These are phyloP conservation scores for Ganoderma meredithae DNA, from an alignment of 1,284 basidiomycete species.

Conservation along the genomic window DNA sequence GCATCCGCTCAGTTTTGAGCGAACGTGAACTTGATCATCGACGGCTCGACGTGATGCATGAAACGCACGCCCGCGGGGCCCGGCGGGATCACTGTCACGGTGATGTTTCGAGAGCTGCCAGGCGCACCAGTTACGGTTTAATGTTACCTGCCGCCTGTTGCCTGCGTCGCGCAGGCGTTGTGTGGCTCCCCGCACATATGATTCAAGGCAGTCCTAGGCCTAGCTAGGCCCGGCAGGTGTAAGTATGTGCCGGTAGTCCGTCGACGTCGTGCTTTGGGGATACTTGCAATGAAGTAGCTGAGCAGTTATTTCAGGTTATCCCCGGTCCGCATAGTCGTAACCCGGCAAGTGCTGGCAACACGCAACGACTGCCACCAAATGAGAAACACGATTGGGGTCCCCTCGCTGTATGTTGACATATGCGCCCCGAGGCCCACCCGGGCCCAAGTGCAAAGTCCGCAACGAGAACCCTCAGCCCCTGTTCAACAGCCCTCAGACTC, in stretches of 20 bases:
- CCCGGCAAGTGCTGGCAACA: background rate
- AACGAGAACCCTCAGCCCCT: background rate
- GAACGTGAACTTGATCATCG: background rate
- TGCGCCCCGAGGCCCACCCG: no score
- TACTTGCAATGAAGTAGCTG: background rate
- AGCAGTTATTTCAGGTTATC: background rate
- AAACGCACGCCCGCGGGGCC: background rate
- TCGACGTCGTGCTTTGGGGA: background rate
- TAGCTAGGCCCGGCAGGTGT: background rate
- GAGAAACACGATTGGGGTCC: constrained; percentile 1
- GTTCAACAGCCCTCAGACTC: background rate
- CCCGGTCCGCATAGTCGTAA: no score
- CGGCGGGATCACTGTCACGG: no score
- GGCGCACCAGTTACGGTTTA: background rate
- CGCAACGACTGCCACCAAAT: background rate
- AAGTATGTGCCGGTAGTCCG: background rate
- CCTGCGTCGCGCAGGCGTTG: background rate
- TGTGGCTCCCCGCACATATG: background rate
- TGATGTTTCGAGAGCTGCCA: constrained; percentile 4
- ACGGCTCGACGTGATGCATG: background rate
- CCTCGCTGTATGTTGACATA: background rate
- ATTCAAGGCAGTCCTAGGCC: no score
- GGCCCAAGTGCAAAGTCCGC: background rate
- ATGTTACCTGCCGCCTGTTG: background rate
- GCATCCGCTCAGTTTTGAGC: background rate